Conservation (phyloP, 192 early-diverging fungal genomes). For the Backusella westeae region DNA sequence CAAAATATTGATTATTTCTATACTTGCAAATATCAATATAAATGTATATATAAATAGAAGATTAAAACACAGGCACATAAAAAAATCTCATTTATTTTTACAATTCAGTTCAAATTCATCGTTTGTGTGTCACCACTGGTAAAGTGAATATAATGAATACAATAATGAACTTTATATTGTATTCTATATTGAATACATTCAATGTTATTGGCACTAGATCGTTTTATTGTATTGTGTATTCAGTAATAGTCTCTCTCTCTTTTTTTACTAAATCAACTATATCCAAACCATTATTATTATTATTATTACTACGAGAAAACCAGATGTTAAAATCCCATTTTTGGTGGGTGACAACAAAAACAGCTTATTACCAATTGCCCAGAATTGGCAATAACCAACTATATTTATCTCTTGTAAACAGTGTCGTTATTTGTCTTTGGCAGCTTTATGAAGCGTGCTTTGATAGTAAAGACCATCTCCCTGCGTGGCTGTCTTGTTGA, state of each 20-base stretch:
- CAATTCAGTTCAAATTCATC: not conserved
- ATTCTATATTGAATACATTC: no score
- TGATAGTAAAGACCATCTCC: slow-evolving; percentile 40
- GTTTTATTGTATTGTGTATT: no score
- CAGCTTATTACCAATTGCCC: not conserved
- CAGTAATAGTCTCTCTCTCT: not conserved
- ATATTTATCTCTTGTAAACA: no score
- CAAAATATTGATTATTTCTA: not conserved
- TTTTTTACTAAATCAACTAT: no score
- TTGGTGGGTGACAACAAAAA: not conserved
- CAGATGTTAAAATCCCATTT: not conserved
- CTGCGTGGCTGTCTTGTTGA: slow-evolving; percentile 45
- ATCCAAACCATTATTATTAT: no score
- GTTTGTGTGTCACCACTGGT: not conserved
- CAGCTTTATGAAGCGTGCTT: not conserved
- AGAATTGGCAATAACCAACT: no score
- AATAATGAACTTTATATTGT: no score
- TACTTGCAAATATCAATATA: not conserved
- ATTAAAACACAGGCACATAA: not conserved
- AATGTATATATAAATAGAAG: not conserved
- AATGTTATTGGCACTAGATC: no score
- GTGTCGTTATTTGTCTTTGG: not conserved
- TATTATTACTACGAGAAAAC: not conserved
- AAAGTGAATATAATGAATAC: no score
- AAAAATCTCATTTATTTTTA: not conserved